phyloP scores from a whole-genome alignment of 108 stramenopile species.

The Pinguiococcus pyrenoidosus region DNA sequence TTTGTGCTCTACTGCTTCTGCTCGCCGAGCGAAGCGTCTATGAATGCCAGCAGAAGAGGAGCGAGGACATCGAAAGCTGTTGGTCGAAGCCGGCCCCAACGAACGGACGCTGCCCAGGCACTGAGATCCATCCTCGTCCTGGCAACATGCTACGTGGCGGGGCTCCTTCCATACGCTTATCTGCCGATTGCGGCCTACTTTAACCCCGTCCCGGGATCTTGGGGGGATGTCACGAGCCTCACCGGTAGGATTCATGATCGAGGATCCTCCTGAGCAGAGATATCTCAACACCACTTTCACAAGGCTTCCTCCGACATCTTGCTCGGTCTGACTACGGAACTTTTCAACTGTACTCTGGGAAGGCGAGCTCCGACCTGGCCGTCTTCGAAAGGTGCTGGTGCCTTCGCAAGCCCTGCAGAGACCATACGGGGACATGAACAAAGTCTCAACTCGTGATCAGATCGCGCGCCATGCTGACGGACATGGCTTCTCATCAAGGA shows the following conservation, averaged over 20 bases:
- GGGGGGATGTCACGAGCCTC: slow-evolving; percentile 51
- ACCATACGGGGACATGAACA: no score
- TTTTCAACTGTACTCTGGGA: slow-evolving; percentile 46
- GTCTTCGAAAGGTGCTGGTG: no score
- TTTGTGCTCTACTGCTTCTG: slow-evolving; percentile 22
- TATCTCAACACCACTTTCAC: no score
- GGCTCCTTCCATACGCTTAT: slow-evolving; percentile 41
- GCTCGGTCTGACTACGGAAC: slow-evolving; percentile 58
- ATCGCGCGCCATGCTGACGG: no score
- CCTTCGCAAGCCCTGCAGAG: no score
- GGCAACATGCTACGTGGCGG: slow-evolving; percentile 25
- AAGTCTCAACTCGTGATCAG: no score
- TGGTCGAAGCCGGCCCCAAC: no score
- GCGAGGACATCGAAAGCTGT: no score
- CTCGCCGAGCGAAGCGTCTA: slow-evolving; percentile 2
- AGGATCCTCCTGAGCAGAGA: no score
- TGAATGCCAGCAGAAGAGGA: background rate
- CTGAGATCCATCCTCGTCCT: background rate
- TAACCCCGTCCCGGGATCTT: slow-evolving; percentile 46
- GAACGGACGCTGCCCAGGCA: background rate
- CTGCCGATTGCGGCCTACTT: slow-evolving; percentile 33
- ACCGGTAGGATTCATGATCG: no score
- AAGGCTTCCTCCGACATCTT: slow-evolving; percentile 51
- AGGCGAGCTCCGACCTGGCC: slow-evolving; percentile 19
- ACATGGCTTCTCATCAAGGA: background rate